Base-by-base conservation (phyloP, 2,329 filamentous ascomycete genomes). In the Colletotrichum chrysophilum region DNA sequence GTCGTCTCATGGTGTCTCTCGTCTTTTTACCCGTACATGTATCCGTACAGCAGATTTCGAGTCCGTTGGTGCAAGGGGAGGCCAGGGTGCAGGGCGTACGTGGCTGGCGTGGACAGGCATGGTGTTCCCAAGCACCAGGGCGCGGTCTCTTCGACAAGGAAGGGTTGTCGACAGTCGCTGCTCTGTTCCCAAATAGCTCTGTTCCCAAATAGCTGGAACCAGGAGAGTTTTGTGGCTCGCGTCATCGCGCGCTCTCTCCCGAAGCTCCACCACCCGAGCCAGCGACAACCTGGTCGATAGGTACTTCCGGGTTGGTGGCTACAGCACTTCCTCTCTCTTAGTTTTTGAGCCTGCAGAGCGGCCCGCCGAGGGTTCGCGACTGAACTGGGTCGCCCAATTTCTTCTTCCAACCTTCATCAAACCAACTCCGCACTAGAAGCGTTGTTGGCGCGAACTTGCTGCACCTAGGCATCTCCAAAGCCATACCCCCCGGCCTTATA, bases 181-280 rank as follows among this genome's bases (percentile, higher is more conserved):
- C 52, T 76, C 70, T 58, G 55, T 74, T 76, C 66, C 76, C 76
- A 76, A 70, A 69, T 43, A 72, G 76, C 74, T 74, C 70, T 58
- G 55, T 74, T 76, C 66, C 76, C 76, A 76, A 70, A 69, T 43
- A 72, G 76, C 74, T 74, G 76, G 76, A 74, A 76, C 76, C 69
- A 76, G 61, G 68, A 77, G 76, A 77, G 43, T 70, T 77, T 76
- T 77, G 74, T 77, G 76, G 76, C 76, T 77, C 73, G 69, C 76
- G 76, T 77, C 76, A 77, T 76, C 66, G 70, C 68, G 66, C 65
- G 61, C 73, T 71, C 70, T 76, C 32, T 70, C 73, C 76, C 73
- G 74, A 73, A 71, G 66, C 74, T 61, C 74, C 74, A 76, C 76
- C 26, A 62, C 38, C 74, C 69, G 56, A 74, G 67, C 74, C 55